Evolutionary conservation across 2,329 filamentous ascomycete species (phyloP), one percentile per base, ranked within the genome.

Genomic region (Metarhizium album): DNA sequence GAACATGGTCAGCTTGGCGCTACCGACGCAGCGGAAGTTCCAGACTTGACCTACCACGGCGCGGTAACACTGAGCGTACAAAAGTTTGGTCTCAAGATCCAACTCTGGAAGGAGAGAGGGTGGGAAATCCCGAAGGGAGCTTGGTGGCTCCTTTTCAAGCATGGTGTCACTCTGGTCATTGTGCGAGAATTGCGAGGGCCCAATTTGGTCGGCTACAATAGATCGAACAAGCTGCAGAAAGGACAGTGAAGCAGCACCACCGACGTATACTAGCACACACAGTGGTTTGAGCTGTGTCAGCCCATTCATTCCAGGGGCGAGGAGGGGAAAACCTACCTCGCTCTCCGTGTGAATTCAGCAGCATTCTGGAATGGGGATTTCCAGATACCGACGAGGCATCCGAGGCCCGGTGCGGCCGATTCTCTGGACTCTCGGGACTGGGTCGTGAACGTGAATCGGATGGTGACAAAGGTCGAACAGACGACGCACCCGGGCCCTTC

Each of bases 201-300:
- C 76, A 50, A 78, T 75, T 52, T 77, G 70, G 31, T 73, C 71
- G 9, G 70, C 70, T 54, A 73, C 58, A 2, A 67, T 69, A 13
- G 73, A 66, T 14, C 75, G 69, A 14, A 79, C 65, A 35, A 79
- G 69, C 51, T 80, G 75, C 1, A 81, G 62, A 52, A 81, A 81
- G 0, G 78, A 80, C 14, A 82, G 62, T 0, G 74, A 72, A 1
- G 74, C 74, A 9, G 71, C 72, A n/a, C 70, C 66, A n/a, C 74
- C 70, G 46, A 76, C 67, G 47, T 72, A 76, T 0, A 76, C 71
- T 76, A 42, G 18, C 8, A 35, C 2, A 40, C 1, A 43, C 1
- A 46, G 4, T 31, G 7, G 37, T 40, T 35, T n/a, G n/a, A n/a
- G n/a, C n/a, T n/a, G n/a, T n/a, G n/a, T n/a, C n/a, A n/a, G n/a